A percentile compares a stretch with the other conserved stretches of the same genome.
Evolutionary conservation across 805 yeast species (phyloP).

Genomic region (Ogataea pini): DNA sequence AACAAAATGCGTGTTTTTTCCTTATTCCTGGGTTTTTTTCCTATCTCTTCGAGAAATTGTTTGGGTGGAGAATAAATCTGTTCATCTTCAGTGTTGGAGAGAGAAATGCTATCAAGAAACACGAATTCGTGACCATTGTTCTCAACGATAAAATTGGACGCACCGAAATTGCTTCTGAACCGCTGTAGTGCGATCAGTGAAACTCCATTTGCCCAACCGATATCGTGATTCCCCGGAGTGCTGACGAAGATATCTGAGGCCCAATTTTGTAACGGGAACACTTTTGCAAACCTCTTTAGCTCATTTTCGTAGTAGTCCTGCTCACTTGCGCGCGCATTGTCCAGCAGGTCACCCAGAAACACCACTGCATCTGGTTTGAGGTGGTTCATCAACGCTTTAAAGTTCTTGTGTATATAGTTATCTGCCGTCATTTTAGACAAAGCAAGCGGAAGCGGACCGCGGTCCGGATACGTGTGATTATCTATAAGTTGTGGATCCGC

Average conservation of each 20-base stretch:
- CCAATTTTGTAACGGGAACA: conserved; percentile 55
- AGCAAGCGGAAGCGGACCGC: conserved; percentile 40
- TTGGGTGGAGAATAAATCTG: conserved; percentile 48
- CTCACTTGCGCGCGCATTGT: conserved; percentile 90
- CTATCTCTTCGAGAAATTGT: conserved; percentile 49
- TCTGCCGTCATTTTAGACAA: conserved; percentile 69
- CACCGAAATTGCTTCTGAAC: conserved; percentile 75
- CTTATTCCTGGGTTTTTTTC: conserved; percentile 27
- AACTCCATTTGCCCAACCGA: conserved; percentile 85
- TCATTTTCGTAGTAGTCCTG: conserved; percentile 65
- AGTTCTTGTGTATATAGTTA: conserved; percentile 74
- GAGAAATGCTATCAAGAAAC: conserved; percentile 78
- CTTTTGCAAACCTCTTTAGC: conserved; percentile 60
- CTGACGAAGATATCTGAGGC: conserved; percentile 41
- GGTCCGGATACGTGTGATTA: conserved; percentile 82
- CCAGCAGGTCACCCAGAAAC: conserved; percentile 90
- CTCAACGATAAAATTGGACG: conserved; percentile 52
- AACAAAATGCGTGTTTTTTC: conserved; percentile 63
- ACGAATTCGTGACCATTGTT: conserved; percentile 75
- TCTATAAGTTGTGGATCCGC: conserved; percentile 98
- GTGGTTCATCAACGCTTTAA: conserved; percentile 55
- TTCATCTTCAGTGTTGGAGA: conserved; percentile 58
- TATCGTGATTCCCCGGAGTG: conserved; percentile 93
- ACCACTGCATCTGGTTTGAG: conserved; percentile 75
- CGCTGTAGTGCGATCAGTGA: conserved; percentile 56